Evolutionary conservation across 768 basidiomycete species (phyloP), one percentile per base, ranked within the genome.

Genomic region (Naganishia vaughanmartiniae): DNA sequence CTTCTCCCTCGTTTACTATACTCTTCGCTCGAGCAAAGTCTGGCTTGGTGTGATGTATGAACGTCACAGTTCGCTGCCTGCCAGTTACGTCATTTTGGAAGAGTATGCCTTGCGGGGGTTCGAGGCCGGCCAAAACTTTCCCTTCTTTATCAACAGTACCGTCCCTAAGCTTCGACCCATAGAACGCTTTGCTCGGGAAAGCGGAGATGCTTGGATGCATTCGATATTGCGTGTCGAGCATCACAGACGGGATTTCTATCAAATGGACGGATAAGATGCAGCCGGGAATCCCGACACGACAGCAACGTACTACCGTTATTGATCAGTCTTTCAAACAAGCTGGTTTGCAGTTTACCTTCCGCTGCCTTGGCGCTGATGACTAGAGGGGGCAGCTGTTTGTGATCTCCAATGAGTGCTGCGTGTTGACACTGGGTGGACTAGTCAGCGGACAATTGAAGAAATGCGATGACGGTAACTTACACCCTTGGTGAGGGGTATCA

Each of bases 401-500:
- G 93, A 82, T 97, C 93, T n/a, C 93, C 93, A 74, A 97, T 94
- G 55, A 97, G 86, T 0, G 92, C 87, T 36, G 92, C 84, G 75
- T 96, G 93, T 65, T 84, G 85, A 10, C 89, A 89, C 92, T 93
- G 51, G 15, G 76, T 24, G 6, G 24, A 42, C 26, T 70, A 46
- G 73, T 51, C 42, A 66, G 56, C n/a, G 39, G 4, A 33, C 19
- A n/a, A 6, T 48, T 48, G 21, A 14, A 48, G n/a, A 9, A 21
- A 48, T 26, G 15, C 4, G 33, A n/a, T 36, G n/a, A 30, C 17
- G 42, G 10, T 24, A 19, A 87, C 90, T 69, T 83, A 92, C 91
- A 12, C 93, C 93, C 86, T 91, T 93, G 90, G 92, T 95, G 53
- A 97, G 83, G 0, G 93, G 92, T 74, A 97, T 89, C 67, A 95